Conservation (phyloP, 1,139 yeast genomes). For the Lodderomyces elongisporus region DNA sequence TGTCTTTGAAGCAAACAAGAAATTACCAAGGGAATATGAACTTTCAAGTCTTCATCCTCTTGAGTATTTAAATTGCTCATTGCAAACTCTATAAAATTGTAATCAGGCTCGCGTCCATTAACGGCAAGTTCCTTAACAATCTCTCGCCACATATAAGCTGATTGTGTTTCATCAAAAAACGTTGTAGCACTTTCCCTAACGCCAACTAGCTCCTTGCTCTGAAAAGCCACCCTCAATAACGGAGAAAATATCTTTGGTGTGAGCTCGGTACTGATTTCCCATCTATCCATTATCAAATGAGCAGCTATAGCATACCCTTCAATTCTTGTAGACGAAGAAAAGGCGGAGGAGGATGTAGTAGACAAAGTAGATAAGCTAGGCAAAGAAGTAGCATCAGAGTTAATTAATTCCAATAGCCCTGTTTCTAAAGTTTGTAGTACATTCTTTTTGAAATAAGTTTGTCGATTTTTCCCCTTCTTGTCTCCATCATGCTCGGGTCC, state of each 20-base stretch:
- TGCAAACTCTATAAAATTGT: constrained; percentile 53
- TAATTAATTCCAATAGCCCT: constrained; percentile 50
- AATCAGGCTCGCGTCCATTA: constrained; percentile 14
- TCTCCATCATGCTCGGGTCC: constrained; percentile 54
- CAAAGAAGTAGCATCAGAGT: no score
- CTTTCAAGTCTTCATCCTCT: constrained; percentile 80
- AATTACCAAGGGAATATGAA: constrained; percentile 70
- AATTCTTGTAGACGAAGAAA: constrained; percentile 17
- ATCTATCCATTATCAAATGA: constrained; percentile 72
- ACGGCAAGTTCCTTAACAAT: constrained; percentile 27
- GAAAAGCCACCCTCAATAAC: constrained; percentile 39
- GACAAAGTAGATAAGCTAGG: no score
- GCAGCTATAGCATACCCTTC: constrained; percentile 60
- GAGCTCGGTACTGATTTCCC: constrained; percentile 82
- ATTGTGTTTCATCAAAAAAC: constrained; percentile 83
- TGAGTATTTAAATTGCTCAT: constrained; percentile 62
- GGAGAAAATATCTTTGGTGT: constrained; percentile 71
- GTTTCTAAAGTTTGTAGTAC: constrained; percentile 48
- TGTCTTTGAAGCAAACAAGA: constrained; percentile 43
- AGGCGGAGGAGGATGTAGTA: no score
- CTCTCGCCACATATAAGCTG: constrained; percentile 70
- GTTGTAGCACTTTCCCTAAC: constrained; percentile 55
- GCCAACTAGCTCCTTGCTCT: constrained; percentile 25
- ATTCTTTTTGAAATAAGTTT: constrained; percentile 49
- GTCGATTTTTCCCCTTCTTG: constrained; percentile 6